phyloP scores from a whole-genome alignment of 495 filamentous ascomycete species.

The Penicillium malachiteum region DNA sequence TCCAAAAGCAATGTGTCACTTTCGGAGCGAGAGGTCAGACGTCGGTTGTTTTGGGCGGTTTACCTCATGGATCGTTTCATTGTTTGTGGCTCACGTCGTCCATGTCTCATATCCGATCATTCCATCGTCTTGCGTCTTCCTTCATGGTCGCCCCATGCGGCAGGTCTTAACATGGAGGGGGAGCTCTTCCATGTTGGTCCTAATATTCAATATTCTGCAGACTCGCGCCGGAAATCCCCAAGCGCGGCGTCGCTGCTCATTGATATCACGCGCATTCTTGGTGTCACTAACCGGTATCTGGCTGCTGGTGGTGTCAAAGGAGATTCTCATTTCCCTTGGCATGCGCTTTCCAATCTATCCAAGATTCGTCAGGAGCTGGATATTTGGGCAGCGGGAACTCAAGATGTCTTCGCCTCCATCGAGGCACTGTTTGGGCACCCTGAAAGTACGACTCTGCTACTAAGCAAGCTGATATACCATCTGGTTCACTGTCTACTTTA shows the following conservation, averaged over 20 bases:
- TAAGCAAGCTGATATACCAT: slow-evolving; percentile 83
- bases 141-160: slow-evolving; percentile 57
- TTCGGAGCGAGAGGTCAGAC: slow-evolving; percentile 67
- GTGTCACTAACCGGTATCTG: slow-evolving; percentile 79
- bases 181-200: slow-evolving; percentile 74
- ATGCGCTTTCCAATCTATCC: slow-evolving; percentile 77
- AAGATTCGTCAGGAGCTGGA: slow-evolving; percentile 84
- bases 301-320: slow-evolving; percentile 83
- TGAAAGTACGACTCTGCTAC: slow-evolving; percentile 72
- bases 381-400: slow-evolving; percentile 77
- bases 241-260: slow-evolving; percentile 73
- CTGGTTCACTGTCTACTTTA: slow-evolving; percentile 82
- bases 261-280: slow-evolving; percentile 77
- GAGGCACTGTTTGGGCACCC: slow-evolving; percentile 72
- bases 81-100: slow-evolving; percentile 73
- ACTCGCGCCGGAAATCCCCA: slow-evolving; percentile 63
- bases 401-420: slow-evolving; percentile 73
- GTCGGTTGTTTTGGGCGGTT: slow-evolving; percentile 79
- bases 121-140: slow-evolving; percentile 71
- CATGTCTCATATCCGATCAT: slow-evolving; percentile 72
- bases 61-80: slow-evolving; percentile 81
- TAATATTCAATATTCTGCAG: slow-evolving; percentile 65
- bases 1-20: slow-evolving; percentile 53
- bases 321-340: slow-evolving; percentile 87
- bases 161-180: slow-evolving; percentile 60